A percentile compares a stretch with the other conserved stretches of the same genome.
Conservation (phyloP, 805 yeast genomes). For the Cyberlindnera maclurae region DNA sequence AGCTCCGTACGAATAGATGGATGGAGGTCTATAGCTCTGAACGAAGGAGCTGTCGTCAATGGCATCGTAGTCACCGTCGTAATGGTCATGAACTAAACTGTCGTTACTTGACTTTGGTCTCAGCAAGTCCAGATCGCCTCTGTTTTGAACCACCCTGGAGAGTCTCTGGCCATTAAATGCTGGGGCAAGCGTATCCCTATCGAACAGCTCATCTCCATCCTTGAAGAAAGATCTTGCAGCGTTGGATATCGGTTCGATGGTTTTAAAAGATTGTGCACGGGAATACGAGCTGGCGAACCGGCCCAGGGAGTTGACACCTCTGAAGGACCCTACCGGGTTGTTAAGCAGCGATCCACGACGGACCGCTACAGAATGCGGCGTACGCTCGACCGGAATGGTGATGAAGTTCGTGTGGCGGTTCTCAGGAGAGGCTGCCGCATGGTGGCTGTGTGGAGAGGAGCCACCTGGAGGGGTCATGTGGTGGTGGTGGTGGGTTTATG, state of each 20-base stretch:
- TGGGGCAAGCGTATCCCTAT: conserved; percentile 64
- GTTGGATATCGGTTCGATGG: conserved; percentile 37
- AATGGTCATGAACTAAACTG: conserved; percentile 18
- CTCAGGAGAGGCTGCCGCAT: background rate
- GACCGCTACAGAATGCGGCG: conserved; percentile 15
- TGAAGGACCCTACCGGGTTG: conserved; percentile 50
- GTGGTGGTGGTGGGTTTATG: too few relatives aligned
- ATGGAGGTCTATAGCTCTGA: conserved; percentile 24
- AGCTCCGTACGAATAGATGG: conserved; percentile 27
- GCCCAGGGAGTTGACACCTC: conserved; percentile 61
- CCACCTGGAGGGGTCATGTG: too few relatives aligned
- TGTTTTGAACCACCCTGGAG: conserved; percentile 40
- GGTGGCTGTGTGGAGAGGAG: background rate
- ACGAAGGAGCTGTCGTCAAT: conserved; percentile 34
- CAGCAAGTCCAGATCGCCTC: conserved; percentile 28
- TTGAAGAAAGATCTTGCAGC: conserved; percentile 54
- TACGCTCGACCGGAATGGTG: conserved; percentile 14
- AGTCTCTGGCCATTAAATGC: conserved; percentile 55
- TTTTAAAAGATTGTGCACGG: conserved; percentile 70
- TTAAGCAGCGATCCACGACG: conserved; percentile 35
- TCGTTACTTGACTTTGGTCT: conserved; percentile 16
- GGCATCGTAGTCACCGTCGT: conserved; percentile 27
- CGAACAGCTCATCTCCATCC: conserved; percentile 58
- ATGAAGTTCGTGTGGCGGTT: conserved; percentile 5
- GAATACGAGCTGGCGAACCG: conserved; percentile 74